phyloP scores from a whole-genome alignment of 352 stramenopile species.

The Phytophthora chlamydospora region DNA sequence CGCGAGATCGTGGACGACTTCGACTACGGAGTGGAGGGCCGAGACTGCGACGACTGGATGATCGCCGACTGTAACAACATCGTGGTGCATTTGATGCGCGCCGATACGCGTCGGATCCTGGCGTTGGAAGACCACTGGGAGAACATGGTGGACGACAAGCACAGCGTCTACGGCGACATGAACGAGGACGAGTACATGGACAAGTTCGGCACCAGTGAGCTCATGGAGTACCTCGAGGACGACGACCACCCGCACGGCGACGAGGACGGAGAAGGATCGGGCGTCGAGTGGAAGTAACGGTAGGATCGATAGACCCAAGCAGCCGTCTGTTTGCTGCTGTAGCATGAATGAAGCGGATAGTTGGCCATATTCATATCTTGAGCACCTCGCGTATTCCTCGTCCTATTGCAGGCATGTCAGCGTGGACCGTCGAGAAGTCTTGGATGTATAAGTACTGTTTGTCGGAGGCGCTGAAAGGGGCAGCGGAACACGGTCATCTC shows the following conservation, averaged over 20 bases:
- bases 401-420: too few species aligned
- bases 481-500: constrained; percentile 4
- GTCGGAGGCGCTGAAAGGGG: not conserved
- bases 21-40: constrained; percentile 84
- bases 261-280: constrained; percentile 40
- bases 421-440: not conserved
- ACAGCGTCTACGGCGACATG: constrained; percentile 81
- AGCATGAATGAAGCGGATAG: constrained; percentile 22
- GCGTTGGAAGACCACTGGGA: constrained; percentile 84
- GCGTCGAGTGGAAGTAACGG: constrained; percentile 67
- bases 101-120: constrained; percentile 76
- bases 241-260: constrained; percentile 54
- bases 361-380: too few species aligned
- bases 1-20: constrained; percentile 73
- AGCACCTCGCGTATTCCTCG: not conserved
- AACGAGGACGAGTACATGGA: constrained; percentile 89
- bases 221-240: constrained; percentile 83
- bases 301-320: constrained; percentile 21
- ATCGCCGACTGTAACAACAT: constrained; percentile 92
- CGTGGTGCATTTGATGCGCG: constrained; percentile 89
- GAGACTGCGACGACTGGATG: constrained; percentile 93
- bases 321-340: constrained; percentile 2
- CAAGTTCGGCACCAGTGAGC: constrained; percentile 84
- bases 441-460: not conserved
- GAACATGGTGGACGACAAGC: constrained; percentile 86